Base-by-base conservation (phyloP, 202 grass and related monocot species). In the Hordeum pubiflorum region DNA sequence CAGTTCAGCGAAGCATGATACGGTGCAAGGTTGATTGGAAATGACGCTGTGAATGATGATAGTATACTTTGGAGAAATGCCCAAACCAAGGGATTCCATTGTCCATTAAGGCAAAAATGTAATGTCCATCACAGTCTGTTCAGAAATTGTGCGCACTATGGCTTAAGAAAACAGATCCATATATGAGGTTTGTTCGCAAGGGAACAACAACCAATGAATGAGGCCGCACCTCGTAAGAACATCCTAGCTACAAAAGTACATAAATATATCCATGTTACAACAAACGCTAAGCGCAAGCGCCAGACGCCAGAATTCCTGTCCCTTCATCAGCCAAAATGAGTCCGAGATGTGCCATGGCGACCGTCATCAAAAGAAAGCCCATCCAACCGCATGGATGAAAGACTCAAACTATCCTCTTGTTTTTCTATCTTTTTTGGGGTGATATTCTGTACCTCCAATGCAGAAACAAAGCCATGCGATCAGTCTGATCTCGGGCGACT, bases 401-500 rank as follows among this genome's bases (percentile, higher is more conserved):
- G 36, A 43, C 57, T 41, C 70, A 22, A 54, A 54, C 38, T 17
- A 70, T 34, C 58, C 72, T 22, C 66, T 38, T 81, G 67, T 86
- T 64, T 62, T 80, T 71, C 69, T 80, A 79, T 67, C 61, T 64
- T 40, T 63, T 74, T 72, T 44, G 69, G 15, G 48, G 24, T 26
- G 10, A 76, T 55, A 71, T 69, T 55, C 0, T 83, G 14, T 64
- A 70, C 43, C 58, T 31, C 43, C 48, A 55, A 55, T 81, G 13
- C 39, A 48, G 69, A 48, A 61, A 81, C 22, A 81, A 64, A 37
- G 21, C 10, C 44, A 15, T 52, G 15, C 48, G 24, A 77, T 89
- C 81, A 96, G 48, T 96, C 96, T 74, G 96, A 93, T 93, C 96
- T 93, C 21, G 89, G 75, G 9, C 90, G 93, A 82, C n/a, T 89